A percentile compares a stretch with the other conserved stretches of the same genome.
phyloP scores from a whole-genome alignment of 495 filamentous ascomycete genomes.

The Podospora sp. region DNA sequence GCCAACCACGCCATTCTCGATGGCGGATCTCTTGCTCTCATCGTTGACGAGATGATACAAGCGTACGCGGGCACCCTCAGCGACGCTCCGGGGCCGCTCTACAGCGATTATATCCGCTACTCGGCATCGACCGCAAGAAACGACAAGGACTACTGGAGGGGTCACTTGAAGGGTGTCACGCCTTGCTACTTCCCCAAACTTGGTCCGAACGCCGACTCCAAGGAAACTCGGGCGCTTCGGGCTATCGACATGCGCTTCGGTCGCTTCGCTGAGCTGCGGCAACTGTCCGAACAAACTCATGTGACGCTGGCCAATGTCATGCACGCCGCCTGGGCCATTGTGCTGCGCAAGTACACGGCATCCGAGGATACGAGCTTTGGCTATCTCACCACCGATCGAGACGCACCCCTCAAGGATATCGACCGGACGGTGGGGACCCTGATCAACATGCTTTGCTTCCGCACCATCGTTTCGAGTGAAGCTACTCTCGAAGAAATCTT shows the following conservation, averaged over 20 bases:
- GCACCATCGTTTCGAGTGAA: slow-evolving; percentile 35
- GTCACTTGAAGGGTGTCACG: slow-evolving; percentile 50
- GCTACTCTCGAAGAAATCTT: slow-evolving; percentile 47
- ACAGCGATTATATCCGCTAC: slow-evolving; percentile 58
- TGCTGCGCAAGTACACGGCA: slow-evolving; percentile 37
- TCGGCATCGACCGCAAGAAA: slow-evolving; percentile 41
- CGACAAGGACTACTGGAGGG: slow-evolving; percentile 57
- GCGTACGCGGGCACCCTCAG: slow-evolving; percentile 46
- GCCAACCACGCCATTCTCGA: slow-evolving; percentile 37
- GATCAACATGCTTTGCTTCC: slow-evolving; percentile 62
- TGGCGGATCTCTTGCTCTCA: slow-evolving; percentile 38
- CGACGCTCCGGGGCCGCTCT: slow-evolving; percentile 46
- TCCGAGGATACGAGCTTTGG: slow-evolving; percentile 53
- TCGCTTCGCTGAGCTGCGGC: slow-evolving; percentile 27
- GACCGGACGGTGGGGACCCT: slow-evolving; percentile 52
- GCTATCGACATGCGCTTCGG: slow-evolving; percentile 22
- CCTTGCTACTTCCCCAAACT: slow-evolving; percentile 56
- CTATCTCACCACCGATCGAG: slow-evolving; percentile 55
- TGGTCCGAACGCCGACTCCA: slow-evolving; percentile 1
- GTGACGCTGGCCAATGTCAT: slow-evolving; percentile 39
- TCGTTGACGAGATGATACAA: slow-evolving; percentile 36
- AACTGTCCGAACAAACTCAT: slow-evolving; percentile 23
- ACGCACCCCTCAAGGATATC: slow-evolving; percentile 48
- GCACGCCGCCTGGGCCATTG: slow-evolving; percentile 46
- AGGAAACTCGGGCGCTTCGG: background rate